Conservation (phyloP, 108 stramenopile species). For the Fragilariopsis cylindrus region DNA sequence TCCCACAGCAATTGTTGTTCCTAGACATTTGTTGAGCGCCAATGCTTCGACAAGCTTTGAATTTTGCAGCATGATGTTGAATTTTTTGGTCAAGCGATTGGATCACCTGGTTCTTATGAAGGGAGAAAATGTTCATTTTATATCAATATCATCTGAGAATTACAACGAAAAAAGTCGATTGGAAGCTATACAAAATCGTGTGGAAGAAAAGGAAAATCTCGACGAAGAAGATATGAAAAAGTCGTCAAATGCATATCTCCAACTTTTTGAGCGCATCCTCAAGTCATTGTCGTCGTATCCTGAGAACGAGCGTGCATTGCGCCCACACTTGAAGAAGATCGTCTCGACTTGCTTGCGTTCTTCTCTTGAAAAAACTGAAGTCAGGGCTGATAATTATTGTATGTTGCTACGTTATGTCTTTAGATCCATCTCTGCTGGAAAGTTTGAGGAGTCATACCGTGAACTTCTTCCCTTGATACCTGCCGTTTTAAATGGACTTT, state of each 20-base stretch:
- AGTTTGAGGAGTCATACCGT: slow-evolving; percentile 90
- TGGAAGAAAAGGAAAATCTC: neutral
- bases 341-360: slow-evolving; percentile 65
- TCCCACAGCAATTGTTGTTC: slow-evolving; percentile 68
- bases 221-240: slow-evolving; percentile 17
- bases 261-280: slow-evolving; percentile 68
- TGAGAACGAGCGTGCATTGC: slow-evolving; percentile 84
- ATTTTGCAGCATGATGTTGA: slow-evolving; percentile 76
- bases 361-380: slow-evolving; percentile 52
- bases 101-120: slow-evolving; percentile 34
- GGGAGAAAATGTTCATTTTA: slow-evolving; percentile 19
- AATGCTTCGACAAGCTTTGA: slow-evolving; percentile 71
- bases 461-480: slow-evolving; percentile 83
- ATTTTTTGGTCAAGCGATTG: slow-evolving; percentile 76
- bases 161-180: slow-evolving; percentile 22
- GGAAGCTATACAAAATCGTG: neutral
- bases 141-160: slow-evolving; percentile 14
- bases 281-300: slow-evolving; percentile 83
- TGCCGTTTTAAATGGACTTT: slow-evolving; percentile 77
- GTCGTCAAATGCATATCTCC: slow-evolving; percentile 39
- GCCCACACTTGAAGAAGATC: slow-evolving; percentile 81
- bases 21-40: slow-evolving; percentile 76
- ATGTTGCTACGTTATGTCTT: slow-evolving; percentile 83
- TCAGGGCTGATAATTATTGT: slow-evolving; percentile 76
- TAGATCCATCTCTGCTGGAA: slow-evolving; percentile 88